phyloP scores from a whole-genome alignment of 805 yeast species.

The Candida yuanshanica region DNA sequence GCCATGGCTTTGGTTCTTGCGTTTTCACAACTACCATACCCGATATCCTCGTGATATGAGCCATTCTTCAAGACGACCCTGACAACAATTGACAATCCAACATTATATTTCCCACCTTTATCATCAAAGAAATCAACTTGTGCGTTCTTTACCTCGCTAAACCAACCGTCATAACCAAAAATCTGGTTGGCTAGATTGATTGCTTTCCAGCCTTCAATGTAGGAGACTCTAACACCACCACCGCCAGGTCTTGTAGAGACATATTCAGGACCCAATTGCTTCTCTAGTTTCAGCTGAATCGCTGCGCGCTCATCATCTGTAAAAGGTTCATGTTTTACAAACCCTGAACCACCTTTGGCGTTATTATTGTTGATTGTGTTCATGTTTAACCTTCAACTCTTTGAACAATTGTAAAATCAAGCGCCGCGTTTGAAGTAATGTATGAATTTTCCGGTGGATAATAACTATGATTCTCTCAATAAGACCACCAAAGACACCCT shows the following conservation, averaged over 20 bases:
- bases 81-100: slow-evolving; percentile 70
- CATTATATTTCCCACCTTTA: slow-evolving; percentile 47
- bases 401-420: too few species aligned
- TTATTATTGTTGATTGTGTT: slow-evolving; percentile 5
- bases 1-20: slow-evolving; percentile 69
- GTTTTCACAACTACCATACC: slow-evolving; percentile 79
- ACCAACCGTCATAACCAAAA: slow-evolving; percentile 84
- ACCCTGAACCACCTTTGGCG: background rate
- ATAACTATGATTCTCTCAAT: background rate
- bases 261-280: slow-evolving; percentile 68
- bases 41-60: slow-evolving; percentile 75
- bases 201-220: slow-evolving; percentile 82
- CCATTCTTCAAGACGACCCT: slow-evolving; percentile 73
- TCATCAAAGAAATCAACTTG: slow-evolving; percentile 70
- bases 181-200: slow-evolving; percentile 73
- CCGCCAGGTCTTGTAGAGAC: slow-evolving; percentile 73
- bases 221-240: slow-evolving; percentile 62
- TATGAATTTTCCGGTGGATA: background rate
- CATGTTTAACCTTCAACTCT: background rate
- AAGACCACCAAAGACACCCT: background rate
- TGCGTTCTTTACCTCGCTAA: slow-evolving; percentile 58
- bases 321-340: slow-evolving; percentile 17
- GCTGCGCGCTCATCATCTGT: slow-evolving; percentile 17
- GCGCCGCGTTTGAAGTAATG: too few species aligned
- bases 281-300: slow-evolving; percentile 34